Base-by-base conservation (phyloP, 1,139 yeast species). In the Geotrichum citri-aurantii region DNA sequence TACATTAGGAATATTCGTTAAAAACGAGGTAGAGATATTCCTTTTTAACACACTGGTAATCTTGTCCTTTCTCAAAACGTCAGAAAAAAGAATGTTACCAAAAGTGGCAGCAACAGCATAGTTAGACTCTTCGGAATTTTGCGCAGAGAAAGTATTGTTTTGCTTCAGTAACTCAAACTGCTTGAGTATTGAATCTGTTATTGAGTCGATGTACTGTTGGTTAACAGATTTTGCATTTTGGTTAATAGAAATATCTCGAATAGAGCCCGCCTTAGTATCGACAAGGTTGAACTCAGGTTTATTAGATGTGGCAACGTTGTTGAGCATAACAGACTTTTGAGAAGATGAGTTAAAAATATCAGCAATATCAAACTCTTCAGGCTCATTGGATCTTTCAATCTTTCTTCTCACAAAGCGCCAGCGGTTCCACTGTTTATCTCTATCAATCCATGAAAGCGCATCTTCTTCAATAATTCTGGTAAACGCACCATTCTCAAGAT, bases 61-160 rank as follows among this genome's bases (percentile, higher is more conserved):
- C 2, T 14, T 49, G 14, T 23, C 24, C 6, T 26, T 24, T 6
- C 56, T 54, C 12, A 44, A 58, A 7, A 49, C 61, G 1, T 57
- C 24, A 11, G 63, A 62, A 51, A 70, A 71, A 48, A 72, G 63
- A 7, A 71, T 37, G 51, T 65, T 65, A 1, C 76, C 76, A 48
- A 70, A 66, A 0, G 75, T 69, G n/a, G 73, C 71, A 0, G 73
- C 69, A 52, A 71, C 56, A 14, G 74, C 69, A 3, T 64, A 58
- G 11, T 48, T 54, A 10, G 59, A 31, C 14, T 66, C 64, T 5
- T 51, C 42, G n/a, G n/a, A 21, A n/a, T 17, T 33, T 27, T 49
- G 50, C 14, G 48, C 24, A 17, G 48, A 21, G 17, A 24, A 21
- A 23, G 12, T 14, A 7, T n/a, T 27, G 19, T 40, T 51, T n/a